phyloP scores from a whole-genome alignment of 2,329 filamentous ascomycete genomes.

The Fusarium sp. region DNA sequence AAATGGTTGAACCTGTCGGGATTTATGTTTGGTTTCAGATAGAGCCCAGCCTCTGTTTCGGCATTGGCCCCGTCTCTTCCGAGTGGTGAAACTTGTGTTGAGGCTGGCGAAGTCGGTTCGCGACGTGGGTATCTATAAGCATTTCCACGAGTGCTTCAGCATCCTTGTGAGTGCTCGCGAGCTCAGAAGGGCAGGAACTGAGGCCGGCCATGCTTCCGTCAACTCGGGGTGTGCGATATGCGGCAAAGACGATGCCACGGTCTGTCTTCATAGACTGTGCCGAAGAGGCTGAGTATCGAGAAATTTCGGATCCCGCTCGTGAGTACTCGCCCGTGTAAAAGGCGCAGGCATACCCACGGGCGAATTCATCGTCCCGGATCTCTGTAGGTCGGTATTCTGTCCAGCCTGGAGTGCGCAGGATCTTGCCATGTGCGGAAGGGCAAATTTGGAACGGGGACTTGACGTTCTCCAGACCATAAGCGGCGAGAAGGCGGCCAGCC shows the following conservation, averaged over 20 bases:
- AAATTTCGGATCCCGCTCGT: slow-evolving; percentile 40
- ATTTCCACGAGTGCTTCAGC: slow-evolving; percentile 66
- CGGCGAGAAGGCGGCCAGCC: slow-evolving; percentile 65
- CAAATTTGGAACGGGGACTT: slow-evolving; percentile 65
- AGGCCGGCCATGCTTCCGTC: slow-evolving; percentile 52
- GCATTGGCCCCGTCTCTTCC: slow-evolving; percentile 56
- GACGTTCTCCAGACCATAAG: slow-evolving; percentile 64
- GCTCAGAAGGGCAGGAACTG: slow-evolving; percentile 53
- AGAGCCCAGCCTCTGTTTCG: slow-evolving; percentile 37
- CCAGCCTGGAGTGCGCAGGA: slow-evolving; percentile 64
- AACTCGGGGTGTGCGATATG: slow-evolving; percentile 61
- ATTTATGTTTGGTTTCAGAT: neutral
- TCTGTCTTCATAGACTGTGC: slow-evolving; percentile 50
- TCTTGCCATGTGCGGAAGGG: slow-evolving; percentile 60
- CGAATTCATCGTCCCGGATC: slow-evolving; percentile 58
- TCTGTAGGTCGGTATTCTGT: slow-evolving; percentile 63
- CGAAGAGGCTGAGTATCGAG: slow-evolving; percentile 42
- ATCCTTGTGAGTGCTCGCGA: slow-evolving; percentile 60
- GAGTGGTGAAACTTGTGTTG: slow-evolving; percentile 40
- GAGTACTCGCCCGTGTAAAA: slow-evolving; percentile 61
- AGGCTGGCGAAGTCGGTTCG: slow-evolving; percentile 51
- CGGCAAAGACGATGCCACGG: slow-evolving; percentile 68
- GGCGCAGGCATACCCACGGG: slow-evolving; percentile 64
- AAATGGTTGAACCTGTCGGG: neutral
- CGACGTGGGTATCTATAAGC: slow-evolving; percentile 62